These are phyloP conservation scores for Mucuna pruriens DNA, from an alignment of 306 rosid species.

Conservation along the genomic window DNA sequence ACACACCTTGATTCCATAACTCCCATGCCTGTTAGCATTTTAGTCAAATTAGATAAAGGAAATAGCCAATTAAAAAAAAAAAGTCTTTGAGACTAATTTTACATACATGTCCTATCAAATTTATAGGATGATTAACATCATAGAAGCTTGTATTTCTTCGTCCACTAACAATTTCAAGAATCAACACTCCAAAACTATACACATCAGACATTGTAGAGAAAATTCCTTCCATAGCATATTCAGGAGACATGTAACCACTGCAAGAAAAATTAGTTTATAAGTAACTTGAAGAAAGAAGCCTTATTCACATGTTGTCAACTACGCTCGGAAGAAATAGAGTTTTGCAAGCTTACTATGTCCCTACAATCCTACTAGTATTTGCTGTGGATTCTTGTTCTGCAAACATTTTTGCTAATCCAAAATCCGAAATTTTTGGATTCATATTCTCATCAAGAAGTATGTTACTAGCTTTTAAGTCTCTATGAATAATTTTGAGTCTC, in stretches of 20 bases:
- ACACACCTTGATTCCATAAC: neutral
- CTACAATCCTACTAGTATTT: neutral
- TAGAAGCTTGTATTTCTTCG: neutral
- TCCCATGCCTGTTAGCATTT: neutral
- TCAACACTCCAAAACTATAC: neutral
- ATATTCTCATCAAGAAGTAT: neutral
- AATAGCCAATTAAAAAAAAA: too few species aligned
- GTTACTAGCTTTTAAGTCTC: neutral
- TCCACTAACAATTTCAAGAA: neutral
- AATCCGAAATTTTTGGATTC: neutral
- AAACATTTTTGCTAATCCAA: neutral
- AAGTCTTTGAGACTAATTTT: neutral
- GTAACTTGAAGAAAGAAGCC: neutral
- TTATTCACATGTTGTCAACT: neutral
- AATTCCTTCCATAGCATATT: neutral
- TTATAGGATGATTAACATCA: neutral
- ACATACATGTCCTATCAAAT: neutral
- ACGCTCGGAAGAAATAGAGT: neutral
- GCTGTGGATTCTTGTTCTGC: neutral
- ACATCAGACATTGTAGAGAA: neutral
- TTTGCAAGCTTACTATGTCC: neutral
- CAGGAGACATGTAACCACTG: neutral
- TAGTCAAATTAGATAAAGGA: neutral
- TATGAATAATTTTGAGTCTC: neutral
- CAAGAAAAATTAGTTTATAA: neutral